Evolutionary conservation across 148 eudicot species (phyloP), one percentile per base, ranked within the genome.

Genomic region (Suaeda aralocaspica): DNA sequence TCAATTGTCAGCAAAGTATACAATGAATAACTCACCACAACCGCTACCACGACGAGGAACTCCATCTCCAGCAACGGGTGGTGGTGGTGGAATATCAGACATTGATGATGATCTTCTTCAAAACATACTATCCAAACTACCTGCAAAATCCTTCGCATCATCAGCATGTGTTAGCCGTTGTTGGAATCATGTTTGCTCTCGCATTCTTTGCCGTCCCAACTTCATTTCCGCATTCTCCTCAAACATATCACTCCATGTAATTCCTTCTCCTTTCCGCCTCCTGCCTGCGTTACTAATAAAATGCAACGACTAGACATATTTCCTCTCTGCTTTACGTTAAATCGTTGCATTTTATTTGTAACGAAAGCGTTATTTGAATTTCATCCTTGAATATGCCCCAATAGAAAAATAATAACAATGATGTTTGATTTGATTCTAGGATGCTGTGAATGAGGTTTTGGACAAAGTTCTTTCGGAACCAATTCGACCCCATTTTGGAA

Each of bases 81-180:
- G 48, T 10, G n/a, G n/a, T 8, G 36, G 62, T 18, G 39, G 34
- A 9, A 69, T 82, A 64, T 82, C 84, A 29, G 61, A 71, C 24
- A 59, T 92, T 1, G 87, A 83, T 25, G 81, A 86, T 25, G 89
- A 90, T 62, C 75, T 93, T 67, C 80, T 88, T 6, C 78, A 82
- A 48, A 82, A 53, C 77, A 76, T 91, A 26, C 80, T 89, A 29
- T 46, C 71, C 22, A 88, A 84, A 72, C 78, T 94, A 1, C 92
- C 97, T 0, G 98, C 97, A 1, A 41, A 66, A 65, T 74, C 89
- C 48, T 91, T 89, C 82, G 96, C 96, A 6, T 87, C 78, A 9
- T 97, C 98, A 1, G 80, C 97, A 31, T 89, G 92, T 71, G 98
- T 94, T 21, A 87, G 76, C 83, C 92, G 85, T 66, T 51, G 83